Evolutionary conservation across 164 flowering plant species (phyloP).

Genomic region (Sedum album): DNA sequence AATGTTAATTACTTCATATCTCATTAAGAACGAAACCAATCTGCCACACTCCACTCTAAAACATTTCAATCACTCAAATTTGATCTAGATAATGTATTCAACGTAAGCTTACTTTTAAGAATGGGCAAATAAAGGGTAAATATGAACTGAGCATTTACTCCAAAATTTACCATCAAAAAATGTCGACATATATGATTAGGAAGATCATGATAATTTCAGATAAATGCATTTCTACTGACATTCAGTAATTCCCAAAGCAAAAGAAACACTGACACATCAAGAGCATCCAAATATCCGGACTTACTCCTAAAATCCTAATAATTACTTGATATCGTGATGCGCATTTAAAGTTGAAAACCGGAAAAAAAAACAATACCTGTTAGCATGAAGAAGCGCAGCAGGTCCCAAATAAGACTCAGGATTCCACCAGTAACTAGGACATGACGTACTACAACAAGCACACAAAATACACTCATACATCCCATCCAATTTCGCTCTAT

Average conservation of each 20-base stretch:
- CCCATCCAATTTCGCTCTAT: conserved; percentile 87
- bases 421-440: conserved; percentile 76
- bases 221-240: neutral
- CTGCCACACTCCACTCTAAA: neutral
- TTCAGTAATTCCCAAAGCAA: too few relatives aligned
- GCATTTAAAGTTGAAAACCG: neutral
- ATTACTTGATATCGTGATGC: neutral
- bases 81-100: neutral
- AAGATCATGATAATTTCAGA: too few relatives aligned
- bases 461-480: conserved; percentile 98
- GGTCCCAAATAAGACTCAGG: conserved; percentile 92
- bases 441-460: conserved; percentile 44
- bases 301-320: neutral
- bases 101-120: neutral
- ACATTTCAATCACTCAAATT: neutral
- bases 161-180: too few relatives aligned
- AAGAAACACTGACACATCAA: neutral
- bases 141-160: neutral
- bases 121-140: neutral
- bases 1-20: neutral
- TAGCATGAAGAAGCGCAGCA: conserved; percentile 89
- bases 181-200: too few relatives aligned
- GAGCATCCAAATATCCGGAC: neutral
- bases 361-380: conserved; percentile 37
- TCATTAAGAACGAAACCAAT: neutral